phyloP scores from a whole-genome alignment of 371 early-diverging fungal genomes.

The Dentiscutata heterogama region DNA sequence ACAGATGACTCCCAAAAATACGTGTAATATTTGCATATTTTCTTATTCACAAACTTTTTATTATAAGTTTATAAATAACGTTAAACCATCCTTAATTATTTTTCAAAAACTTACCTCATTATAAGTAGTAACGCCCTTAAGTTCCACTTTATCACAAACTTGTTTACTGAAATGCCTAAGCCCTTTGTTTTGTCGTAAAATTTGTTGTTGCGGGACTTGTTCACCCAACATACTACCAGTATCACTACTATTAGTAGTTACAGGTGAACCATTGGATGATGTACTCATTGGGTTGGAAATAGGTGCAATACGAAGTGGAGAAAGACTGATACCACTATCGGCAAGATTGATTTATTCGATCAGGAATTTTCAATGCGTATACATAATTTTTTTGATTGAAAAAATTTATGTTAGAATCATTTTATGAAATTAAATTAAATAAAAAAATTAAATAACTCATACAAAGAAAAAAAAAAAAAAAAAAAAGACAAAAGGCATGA shows the following conservation, averaged over 20 bases:
- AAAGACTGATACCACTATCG: neutral
- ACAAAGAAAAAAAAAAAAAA: neutral
- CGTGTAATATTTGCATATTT: conserved; percentile 1
- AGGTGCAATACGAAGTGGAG: conserved; percentile 2
- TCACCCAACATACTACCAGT: conserved; percentile 40
- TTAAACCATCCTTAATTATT: neutral
- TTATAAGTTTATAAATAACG: no score
- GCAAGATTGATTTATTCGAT: no score
- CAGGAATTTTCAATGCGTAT: neutral
- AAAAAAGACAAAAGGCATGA: neutral
- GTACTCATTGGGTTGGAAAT: neutral
- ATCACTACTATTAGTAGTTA: conserved; percentile 33
- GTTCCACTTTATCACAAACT: conserved; percentile 74
- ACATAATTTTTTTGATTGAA: neutral
- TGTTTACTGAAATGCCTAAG: conserved; percentile 70
- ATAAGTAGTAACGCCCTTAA: conserved; percentile 70
- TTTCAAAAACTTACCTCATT: conserved; percentile 58
- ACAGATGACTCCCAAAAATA: neutral
- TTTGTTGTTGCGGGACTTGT: conserved; percentile 35
- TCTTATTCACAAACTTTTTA: no score
- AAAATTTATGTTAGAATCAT: neutral
- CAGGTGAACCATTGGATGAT: conserved; percentile 13
- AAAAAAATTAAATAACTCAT: neutral
- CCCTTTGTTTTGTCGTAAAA: conserved; percentile 51
- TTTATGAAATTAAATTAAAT: no score